A percentile compares a stretch with the other conserved stretches of the same genome.
Conservation (phyloP, 495 filamentous ascomycete species). For the Opeltia flavorubescens region DNA sequence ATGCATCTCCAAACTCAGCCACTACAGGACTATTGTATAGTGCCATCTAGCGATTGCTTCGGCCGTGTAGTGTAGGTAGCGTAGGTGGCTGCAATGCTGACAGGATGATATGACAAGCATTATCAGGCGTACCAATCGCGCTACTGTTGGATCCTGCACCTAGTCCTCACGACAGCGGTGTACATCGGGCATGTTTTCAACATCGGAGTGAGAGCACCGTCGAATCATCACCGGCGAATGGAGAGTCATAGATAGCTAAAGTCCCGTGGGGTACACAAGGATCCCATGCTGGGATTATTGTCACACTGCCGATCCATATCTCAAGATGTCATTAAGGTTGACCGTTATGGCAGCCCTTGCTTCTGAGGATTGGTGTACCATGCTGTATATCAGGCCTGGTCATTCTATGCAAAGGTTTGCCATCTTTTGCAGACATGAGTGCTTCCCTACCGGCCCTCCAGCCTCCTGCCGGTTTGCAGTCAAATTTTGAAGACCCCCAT, state of each 20-base stretch:
- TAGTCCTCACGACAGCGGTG: neutral
- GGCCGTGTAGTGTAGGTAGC: neutral
- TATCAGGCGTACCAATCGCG: neutral
- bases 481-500: neutral
- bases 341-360: neutral
- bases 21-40: too few species aligned
- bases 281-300: neutral
- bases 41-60: too few species aligned
- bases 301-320: neutral
- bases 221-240: neutral
- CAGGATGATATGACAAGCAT: neutral
- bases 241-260: neutral
- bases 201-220: neutral
- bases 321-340: neutral
- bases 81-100: neutral
- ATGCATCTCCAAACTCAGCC: neutral
- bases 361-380: neutral
- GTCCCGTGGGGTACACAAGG: neutral
- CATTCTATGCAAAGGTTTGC: neutral
- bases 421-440: neutral
- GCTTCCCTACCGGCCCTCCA: neutral
- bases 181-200: neutral
- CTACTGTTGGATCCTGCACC: neutral
- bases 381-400: neutral
- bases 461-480: neutral